Base-by-base conservation (phyloP, 306 rosid genomes). In the Gastrolobium villosum region DNA sequence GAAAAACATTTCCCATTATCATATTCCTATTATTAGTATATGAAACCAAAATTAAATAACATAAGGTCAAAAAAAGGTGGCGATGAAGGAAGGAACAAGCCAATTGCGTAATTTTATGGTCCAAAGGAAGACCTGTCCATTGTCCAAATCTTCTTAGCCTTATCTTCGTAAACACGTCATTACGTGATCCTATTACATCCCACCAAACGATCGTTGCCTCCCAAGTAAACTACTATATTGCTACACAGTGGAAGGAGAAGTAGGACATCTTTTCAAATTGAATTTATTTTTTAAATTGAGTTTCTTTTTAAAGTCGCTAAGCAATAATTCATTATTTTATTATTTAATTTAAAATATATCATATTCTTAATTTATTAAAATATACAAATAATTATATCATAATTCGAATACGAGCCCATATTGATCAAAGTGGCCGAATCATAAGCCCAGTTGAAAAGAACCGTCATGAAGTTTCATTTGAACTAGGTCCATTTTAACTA, bases 21-120 rank as follows among this genome's bases (percentile, higher is more conserved):
- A 43, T 20, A 20, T 43, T 57, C 4, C 10, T 65, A 31, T 5
- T 26, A 36, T 1, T 26, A 13, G 53, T 32, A 57, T 13, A 39
- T 39, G 50, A 36, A 55, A 55, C 2, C 2, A 26, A 59, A 43
- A 20, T 26, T 44, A 63, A 40, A 45, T 41, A 65, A 50, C 3
- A 30, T 3, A 13, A 37, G 26, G 89, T 88, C 88, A 86, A 86
- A 8, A 8, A 78, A 83, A 61, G 52, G 89, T 40, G 86, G 88
- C 71, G 44, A 34, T 20, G 48, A 15, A 35, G 36, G 64, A 53
- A 63, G 46, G 61, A 43, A 40, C 37, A 70, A 57, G 32, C 56
- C 64, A 37, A 43, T 32, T 71, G 62, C 50, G 8, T 32, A 56
- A 7, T 34, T 61, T 43, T 8, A 26, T 63, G 37, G 74, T 72